Evolutionary conservation across 352 stramenopile species (phyloP).

Genomic region (Globisporangium abappressorium): DNA sequence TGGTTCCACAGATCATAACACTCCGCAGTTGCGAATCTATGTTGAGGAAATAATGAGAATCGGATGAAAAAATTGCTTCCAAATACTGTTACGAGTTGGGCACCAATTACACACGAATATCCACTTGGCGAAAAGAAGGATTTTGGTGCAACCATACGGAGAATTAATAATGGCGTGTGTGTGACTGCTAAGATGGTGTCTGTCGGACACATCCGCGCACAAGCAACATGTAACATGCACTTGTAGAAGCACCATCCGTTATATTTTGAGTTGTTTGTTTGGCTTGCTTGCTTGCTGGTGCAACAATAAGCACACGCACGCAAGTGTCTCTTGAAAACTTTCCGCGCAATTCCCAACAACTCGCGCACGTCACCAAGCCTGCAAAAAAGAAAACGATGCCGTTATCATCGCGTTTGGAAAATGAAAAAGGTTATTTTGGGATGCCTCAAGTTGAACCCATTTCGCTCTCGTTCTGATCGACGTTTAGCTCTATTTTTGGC

Average conservation of each 20-base stretch:
- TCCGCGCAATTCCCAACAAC: not conserved
- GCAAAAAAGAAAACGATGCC: not conserved
- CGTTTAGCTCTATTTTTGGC: not conserved
- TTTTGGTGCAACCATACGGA: not conserved
- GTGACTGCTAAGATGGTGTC: not conserved
- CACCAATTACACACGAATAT: not conserved
- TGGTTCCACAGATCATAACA: not conserved
- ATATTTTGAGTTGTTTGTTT: no score
- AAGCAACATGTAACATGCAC: not conserved
- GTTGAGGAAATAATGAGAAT: not conserved
- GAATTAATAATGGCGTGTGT: not conserved
- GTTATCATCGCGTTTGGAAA: no score
- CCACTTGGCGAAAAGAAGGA: not conserved
- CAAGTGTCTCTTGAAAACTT: not conserved
- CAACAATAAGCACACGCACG: not conserved
- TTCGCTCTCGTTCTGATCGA: conserved; percentile 9
- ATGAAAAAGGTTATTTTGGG: no score
- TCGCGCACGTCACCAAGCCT: not conserved
- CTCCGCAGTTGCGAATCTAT: not conserved
- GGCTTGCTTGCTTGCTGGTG: no score
- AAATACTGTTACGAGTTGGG: not conserved
- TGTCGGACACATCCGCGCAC: not conserved
- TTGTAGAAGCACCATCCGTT: no score
- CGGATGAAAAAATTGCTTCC: not conserved
- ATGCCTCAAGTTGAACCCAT: conserved; percentile 6